A percentile compares a stretch with the other conserved stretches of the same genome.
Conservation (phyloP, 169 alveolate genomes). For the Plasmodium fragile region DNA sequence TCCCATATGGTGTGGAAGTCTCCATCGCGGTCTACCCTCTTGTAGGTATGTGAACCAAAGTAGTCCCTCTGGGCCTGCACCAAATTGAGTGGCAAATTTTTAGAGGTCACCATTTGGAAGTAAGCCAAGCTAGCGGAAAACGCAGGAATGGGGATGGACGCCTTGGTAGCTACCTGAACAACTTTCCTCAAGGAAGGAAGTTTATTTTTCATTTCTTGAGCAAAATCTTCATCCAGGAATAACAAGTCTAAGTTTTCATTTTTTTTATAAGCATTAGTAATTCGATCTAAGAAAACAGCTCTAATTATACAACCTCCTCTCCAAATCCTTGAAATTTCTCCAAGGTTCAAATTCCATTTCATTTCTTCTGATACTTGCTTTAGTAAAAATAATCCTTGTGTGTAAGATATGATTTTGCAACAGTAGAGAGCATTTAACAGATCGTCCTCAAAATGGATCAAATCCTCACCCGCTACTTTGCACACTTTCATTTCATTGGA, state of each 20-base stretch:
- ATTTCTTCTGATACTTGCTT: slow-evolving; percentile 80
- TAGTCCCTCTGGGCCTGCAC: slow-evolving; percentile 91
- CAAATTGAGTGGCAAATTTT: slow-evolving; percentile 81
- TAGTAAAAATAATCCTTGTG: slow-evolving; percentile 88
- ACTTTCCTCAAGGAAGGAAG: slow-evolving; percentile 82
- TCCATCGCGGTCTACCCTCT: slow-evolving; percentile 83
- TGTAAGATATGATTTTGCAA: slow-evolving; percentile 84
- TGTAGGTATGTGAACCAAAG: slow-evolving; percentile 89
- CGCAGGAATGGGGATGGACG: slow-evolving; percentile 82
- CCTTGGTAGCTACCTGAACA: slow-evolving; percentile 77
- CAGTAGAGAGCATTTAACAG: slow-evolving; percentile 79
- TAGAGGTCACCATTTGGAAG: slow-evolving; percentile 80
- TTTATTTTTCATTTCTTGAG: slow-evolving; percentile 63
- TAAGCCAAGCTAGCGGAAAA: slow-evolving; percentile 83
- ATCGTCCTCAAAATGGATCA: slow-evolving; percentile 69
- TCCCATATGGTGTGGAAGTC: slow-evolving; percentile 82
- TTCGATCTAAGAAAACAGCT: slow-evolving; percentile 82
- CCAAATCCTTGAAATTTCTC: slow-evolving; percentile 86
- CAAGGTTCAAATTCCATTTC: slow-evolving; percentile 84
- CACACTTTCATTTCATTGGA: background rate
- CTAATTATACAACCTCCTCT: slow-evolving; percentile 90
- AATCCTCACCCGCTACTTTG: slow-evolving; percentile 14
- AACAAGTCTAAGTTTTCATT: slow-evolving; percentile 55
- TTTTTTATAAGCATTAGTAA: slow-evolving; percentile 78
- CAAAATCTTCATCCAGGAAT: slow-evolving; percentile 70